Evolutionary conservation across 257 asterid species (phyloP).

Genomic region (Perilla frutescens): DNA sequence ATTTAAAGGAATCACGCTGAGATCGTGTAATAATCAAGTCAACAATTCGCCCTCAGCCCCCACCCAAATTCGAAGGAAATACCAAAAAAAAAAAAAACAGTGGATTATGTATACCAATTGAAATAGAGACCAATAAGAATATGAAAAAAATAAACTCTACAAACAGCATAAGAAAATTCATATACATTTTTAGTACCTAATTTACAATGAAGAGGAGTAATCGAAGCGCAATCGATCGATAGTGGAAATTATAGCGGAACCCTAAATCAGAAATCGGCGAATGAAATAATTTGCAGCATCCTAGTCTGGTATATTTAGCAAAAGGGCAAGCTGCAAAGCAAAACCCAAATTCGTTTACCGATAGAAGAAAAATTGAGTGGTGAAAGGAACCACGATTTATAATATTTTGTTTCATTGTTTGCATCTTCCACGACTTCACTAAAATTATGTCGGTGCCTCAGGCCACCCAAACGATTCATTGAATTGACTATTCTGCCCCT

Average conservation of each 20-base stretch:
- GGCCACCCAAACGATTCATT: background rate
- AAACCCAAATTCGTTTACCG: slow-evolving; percentile 7
- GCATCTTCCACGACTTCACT: background rate
- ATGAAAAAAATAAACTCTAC: background rate
- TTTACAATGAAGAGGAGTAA: slow-evolving; percentile 11
- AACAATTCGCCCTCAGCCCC: slow-evolving; percentile 2
- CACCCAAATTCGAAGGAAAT: background rate
- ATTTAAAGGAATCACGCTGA: background rate
- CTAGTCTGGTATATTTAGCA: background rate
- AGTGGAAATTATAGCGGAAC: slow-evolving; percentile 6
- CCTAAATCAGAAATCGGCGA: slow-evolving; percentile 23
- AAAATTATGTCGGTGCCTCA: background rate
- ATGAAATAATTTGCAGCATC: background rate
- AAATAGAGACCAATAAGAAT: background rate
- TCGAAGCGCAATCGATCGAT: background rate
- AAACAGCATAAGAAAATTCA: slow-evolving; percentile 3
- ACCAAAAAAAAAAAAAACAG: background rate
- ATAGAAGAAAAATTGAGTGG: background rate
- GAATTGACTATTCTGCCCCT: slow-evolving; percentile 4
- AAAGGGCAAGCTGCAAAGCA: background rate
- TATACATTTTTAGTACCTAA: slow-evolving; percentile 36
- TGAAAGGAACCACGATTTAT: background rate
- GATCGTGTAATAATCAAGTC: slow-evolving; percentile 1
- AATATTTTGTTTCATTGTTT: too few species aligned
- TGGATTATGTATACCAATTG: background rate